phyloP scores from a whole-genome alignment of 2,329 filamentous ascomycete species.

The Sporothrix inflata region DNA sequence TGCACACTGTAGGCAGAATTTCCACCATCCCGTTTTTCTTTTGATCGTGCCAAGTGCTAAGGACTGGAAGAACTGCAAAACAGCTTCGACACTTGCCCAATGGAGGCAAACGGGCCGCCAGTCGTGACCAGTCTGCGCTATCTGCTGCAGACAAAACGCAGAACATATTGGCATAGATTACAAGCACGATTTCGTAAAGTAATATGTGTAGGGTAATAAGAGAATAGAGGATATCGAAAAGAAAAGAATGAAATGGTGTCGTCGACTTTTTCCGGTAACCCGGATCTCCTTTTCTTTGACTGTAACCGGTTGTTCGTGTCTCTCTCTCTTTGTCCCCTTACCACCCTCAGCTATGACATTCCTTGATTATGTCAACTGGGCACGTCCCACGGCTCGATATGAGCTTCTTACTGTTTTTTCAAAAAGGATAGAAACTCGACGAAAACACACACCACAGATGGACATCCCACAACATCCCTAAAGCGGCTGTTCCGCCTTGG shows the following conservation, averaged over 20 bases:
- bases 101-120: not conserved
- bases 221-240: not conserved
- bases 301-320: not conserved
- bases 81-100: not conserved
- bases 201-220: not conserved
- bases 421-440: not conserved
- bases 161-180: not conserved
- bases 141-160: not conserved
- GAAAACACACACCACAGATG: not conserved
- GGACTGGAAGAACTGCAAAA: not conserved
- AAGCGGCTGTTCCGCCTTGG: not conserved
- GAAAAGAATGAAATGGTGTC: not conserved
- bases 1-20: not conserved
- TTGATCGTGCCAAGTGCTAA: slow-evolving; percentile 1
- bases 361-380: not conserved
- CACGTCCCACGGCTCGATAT: slow-evolving; percentile 9
- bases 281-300: slow-evolving; percentile 6
- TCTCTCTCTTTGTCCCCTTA: not conserved
- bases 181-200: not conserved
- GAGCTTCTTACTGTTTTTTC: not conserved
- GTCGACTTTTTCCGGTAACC: slow-evolving; percentile 28
- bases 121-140: not conserved
- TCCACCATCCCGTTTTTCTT: slow-evolving; percentile 9
- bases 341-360: not conserved
- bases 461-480: not conserved